phyloP scores from a whole-genome alignment of 2,329 filamentous ascomycete species.

The Fusarium sublunatum region DNA sequence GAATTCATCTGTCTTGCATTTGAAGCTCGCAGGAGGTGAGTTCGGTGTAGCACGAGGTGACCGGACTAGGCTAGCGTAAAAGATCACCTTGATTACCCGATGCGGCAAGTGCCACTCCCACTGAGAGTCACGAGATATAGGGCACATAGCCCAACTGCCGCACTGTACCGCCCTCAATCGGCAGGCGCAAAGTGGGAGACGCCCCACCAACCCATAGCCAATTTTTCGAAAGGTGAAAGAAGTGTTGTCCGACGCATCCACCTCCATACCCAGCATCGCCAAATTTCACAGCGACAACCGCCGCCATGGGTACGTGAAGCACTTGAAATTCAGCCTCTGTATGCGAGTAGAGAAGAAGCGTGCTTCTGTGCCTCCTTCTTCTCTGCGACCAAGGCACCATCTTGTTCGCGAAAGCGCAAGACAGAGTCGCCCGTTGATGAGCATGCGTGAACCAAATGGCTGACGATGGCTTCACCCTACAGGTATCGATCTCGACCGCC shows the following conservation, averaged over 20 bases:
- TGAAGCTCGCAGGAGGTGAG: slow-evolving; percentile 3
- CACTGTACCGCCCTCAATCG: slow-evolving; percentile 53
- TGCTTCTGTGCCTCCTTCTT: slow-evolving; percentile 29
- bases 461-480: slow-evolving; percentile 65
- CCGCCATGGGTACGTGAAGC: slow-evolving; percentile 72
- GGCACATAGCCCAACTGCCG: slow-evolving; percentile 58
- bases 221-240: slow-evolving; percentile 45
- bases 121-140: slow-evolving; percentile 10
- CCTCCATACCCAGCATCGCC: slow-evolving; percentile 51
- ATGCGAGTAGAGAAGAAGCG: slow-evolving; percentile 60
- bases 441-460: slow-evolving; percentile 73
- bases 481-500: slow-evolving; percentile 79
- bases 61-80: neutral
- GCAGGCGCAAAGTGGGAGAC: slow-evolving; percentile 9
- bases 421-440: slow-evolving; percentile 57
- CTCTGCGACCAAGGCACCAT: slow-evolving; percentile 48
- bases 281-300: slow-evolving; percentile 57
- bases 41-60: slow-evolving; percentile 18
- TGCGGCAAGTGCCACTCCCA: neutral
- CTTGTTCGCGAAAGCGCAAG: slow-evolving; percentile 45
- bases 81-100: neutral
- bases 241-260: slow-evolving; percentile 46
- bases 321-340: slow-evolving; percentile 56
- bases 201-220: slow-evolving; percentile 41
- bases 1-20: too few relatives aligned